phyloP scores from a whole-genome alignment of 345 rosid genomes.

The Triadica sebifera region DNA sequence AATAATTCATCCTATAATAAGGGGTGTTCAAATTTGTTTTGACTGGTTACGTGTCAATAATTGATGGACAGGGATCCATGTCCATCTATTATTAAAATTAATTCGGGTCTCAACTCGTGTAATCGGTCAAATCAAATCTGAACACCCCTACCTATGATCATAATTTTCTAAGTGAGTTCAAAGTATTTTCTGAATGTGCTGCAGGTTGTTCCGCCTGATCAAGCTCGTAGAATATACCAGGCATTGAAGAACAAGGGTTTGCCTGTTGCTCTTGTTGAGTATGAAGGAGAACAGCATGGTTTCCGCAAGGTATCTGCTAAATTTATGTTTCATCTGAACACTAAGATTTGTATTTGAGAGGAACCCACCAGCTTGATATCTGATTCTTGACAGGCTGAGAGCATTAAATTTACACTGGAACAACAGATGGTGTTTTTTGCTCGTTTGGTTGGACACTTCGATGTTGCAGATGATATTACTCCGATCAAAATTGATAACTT shows the following conservation, averaged over 20 bases:
- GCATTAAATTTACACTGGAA: slow-evolving; percentile 85
- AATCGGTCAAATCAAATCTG: no score
- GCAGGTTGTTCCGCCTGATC: slow-evolving; percentile 89
- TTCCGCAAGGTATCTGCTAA: slow-evolving; percentile 70
- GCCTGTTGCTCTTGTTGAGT: slow-evolving; percentile 92
- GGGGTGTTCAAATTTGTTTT: no score
- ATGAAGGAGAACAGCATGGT: slow-evolving; percentile 95
- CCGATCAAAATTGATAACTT: slow-evolving; percentile 78
- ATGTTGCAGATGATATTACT: slow-evolving; percentile 69
- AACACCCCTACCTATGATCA: background rate
- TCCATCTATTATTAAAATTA: no score
- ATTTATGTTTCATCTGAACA: slow-evolving; percentile 1
- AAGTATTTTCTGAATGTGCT: slow-evolving; percentile 5
- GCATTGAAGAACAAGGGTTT: slow-evolving; percentile 82
- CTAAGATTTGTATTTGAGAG: background rate
- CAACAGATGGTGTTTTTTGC: slow-evolving; percentile 93
- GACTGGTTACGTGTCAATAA: no score
- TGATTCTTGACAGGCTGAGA: slow-evolving; percentile 63
- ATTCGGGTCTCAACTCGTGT: no score
- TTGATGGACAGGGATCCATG: no score
- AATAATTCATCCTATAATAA: background rate
- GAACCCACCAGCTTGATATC: slow-evolving; percentile 10
- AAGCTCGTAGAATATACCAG: slow-evolving; percentile 76
- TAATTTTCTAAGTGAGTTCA: slow-evolving; percentile 1
- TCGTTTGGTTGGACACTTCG: slow-evolving; percentile 61